These are phyloP conservation scores for Azolla pinnata DNA, from an alignment of 75 land plant genomes.

Conservation along the genomic window DNA sequence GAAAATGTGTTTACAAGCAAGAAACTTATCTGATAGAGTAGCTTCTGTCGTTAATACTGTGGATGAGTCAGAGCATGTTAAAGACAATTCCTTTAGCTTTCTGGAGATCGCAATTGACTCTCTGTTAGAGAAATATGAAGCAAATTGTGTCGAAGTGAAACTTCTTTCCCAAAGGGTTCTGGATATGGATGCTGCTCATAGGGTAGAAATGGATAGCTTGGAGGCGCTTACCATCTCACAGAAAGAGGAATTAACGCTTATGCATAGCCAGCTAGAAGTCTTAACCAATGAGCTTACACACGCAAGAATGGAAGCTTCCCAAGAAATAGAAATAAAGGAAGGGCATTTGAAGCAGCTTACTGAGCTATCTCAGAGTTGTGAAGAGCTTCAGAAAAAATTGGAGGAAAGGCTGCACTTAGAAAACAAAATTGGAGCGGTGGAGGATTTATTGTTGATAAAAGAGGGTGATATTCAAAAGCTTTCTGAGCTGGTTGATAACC, in stretches of 20 bases:
- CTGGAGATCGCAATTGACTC: not conserved
- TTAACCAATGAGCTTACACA: too few relatives aligned
- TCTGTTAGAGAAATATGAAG: not conserved
- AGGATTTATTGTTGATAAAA: not conserved
- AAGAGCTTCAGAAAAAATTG: not conserved
- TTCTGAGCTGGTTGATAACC: not conserved
- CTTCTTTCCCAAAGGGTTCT: not conserved
- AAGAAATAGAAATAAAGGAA: not conserved
- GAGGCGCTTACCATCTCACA: too few relatives aligned
- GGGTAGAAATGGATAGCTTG: not conserved
- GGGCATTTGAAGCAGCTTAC: not conserved
- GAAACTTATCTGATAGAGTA: not conserved
- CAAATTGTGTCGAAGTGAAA: not conserved
- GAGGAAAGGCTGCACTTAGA: not conserved
- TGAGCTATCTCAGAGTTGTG: not conserved
- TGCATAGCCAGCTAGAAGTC: too few relatives aligned
- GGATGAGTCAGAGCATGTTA: not conserved
- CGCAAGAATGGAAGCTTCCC: not conserved
- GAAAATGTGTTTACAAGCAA: not conserved
- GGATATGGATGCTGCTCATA: not conserved
- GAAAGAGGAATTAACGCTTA: too few relatives aligned
- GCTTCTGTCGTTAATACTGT: not conserved
- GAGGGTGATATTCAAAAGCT: not conserved
- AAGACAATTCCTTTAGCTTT: not conserved
- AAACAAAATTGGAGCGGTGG: not conserved